These are phyloP conservation scores for Suillus discolor DNA, from an alignment of 768 basidiomycete genomes.

Conservation along the genomic window DNA sequence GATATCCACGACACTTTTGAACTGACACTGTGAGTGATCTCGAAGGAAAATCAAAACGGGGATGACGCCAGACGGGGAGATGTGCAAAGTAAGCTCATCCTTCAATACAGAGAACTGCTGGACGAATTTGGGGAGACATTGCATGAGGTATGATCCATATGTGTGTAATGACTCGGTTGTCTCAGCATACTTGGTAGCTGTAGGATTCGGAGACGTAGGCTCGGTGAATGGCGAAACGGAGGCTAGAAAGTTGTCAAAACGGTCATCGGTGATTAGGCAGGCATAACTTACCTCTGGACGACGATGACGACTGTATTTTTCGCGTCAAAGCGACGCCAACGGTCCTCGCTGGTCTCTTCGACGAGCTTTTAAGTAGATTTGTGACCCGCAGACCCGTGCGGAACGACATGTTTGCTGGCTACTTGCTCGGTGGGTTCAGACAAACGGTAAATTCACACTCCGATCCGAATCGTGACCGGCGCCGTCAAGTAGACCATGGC, in stretches of 20 bases:
- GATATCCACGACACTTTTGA: conserved; percentile 91
- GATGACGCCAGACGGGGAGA: conserved; percentile 76
- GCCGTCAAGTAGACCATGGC: conserved; percentile 26
- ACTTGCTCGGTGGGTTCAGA: conserved; percentile 20
- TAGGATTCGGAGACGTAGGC: conserved; percentile 86
- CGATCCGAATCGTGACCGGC: conserved; percentile 10
- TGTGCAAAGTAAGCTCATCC: conserved; percentile 92
- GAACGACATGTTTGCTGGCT: conserved; percentile 42
- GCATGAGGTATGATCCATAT: conserved; percentile 91
- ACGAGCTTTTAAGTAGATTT: conserved; percentile 43
- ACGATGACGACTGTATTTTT: conserved; percentile 48
- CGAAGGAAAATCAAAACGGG: conserved; percentile 91
- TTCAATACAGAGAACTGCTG: conserved; percentile 98
- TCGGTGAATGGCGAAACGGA: conserved; percentile 85
- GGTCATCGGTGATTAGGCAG: not conserved
- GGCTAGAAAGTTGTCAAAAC: conserved; percentile 40
- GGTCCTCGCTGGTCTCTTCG: conserved; percentile 35
- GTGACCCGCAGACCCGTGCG: conserved; percentile 47
- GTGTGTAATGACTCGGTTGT: conserved; percentile 81
- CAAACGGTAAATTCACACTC: conserved; percentile 9
- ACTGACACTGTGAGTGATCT: conserved; percentile 95
- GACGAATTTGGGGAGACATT: conserved; percentile 94
- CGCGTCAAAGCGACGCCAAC: conserved; percentile 35
- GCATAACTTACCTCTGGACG: conserved; percentile 48
- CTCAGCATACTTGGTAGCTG: conserved; percentile 68